Base-by-base conservation (phyloP, 768 basidiomycete genomes). In the Tulasnella sp. region DNA sequence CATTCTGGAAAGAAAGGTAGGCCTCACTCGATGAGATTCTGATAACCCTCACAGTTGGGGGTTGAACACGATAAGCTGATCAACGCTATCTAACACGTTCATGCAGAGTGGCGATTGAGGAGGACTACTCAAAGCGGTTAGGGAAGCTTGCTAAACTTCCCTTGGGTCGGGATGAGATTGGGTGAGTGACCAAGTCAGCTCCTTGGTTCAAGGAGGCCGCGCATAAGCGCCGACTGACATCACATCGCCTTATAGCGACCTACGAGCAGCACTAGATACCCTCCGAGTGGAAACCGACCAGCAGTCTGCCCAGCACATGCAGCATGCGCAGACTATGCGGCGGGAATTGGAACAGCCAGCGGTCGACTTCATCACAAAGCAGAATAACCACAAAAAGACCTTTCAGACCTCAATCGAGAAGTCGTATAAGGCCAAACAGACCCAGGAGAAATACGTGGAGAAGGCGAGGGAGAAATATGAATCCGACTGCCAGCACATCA, bases 401-500 rank as follows among this genome's bases (percentile, higher is more conserved):
- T 80, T 80, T 54, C 91, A 94, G 68, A 68, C 77, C 0, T 75
- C 73, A 31, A 84, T 97, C 65, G 94, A 98, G 73, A 93, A 92
- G 71, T 79, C 84, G 65, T 93, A 84, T 78, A 92, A 92, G 73
- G 78, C 78, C 49, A 94, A 96, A 69, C 85, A 88, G 66, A 78
- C 82, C 3, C 90, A 93, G 63, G 91, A 94, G 66, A 75, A 76
- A 10, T 84, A 92, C 63, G 92, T 96, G 45, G 75, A 76, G 66
- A 92, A 92, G 73, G 89, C 96, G 1, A 82, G 87, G 62, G 90
- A 93, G 69, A 90, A 92, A 68, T 98, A 97, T 72, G 90, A 96
- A 70, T 75, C 78, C 50, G 94, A 98, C 66, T 94, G 92, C 69
- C 74, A 93, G 19, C 81, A 85, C 50, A 93, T 97, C 75, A 97